Base-by-base conservation (phyloP, 805 yeast species). In the Danielozyma ontarioensis region DNA sequence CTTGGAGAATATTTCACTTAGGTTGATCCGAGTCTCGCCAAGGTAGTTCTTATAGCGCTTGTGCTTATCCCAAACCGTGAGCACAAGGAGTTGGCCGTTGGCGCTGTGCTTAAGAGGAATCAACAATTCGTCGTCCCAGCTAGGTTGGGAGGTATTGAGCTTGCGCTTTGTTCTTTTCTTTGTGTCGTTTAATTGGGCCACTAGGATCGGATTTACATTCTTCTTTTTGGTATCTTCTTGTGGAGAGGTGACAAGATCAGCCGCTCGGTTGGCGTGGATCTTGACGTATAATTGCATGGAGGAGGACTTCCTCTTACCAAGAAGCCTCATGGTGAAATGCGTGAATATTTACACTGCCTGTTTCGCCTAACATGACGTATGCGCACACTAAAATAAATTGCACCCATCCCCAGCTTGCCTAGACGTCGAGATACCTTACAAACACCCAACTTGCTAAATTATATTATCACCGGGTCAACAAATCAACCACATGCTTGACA, bases 401-500 rank as follows among this genome's bases (percentile, higher is more conserved):
- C n/a, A n/a, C n/a, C n/a, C n/a, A n/a, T n/a, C n/a, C n/a, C n/a
- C n/a, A n/a, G n/a, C n/a, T n/a, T n/a, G n/a, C n/a, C n/a, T n/a
- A n/a, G n/a, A n/a, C n/a, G n/a, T n/a, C n/a, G n/a, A n/a, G n/a
- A n/a, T n/a, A n/a, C n/a, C n/a, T n/a, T n/a, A n/a, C n/a, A n/a
- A n/a, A n/a, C n/a, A n/a, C n/a, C n/a, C n/a, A n/a, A n/a, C n/a
- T n/a, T n/a, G n/a, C n/a, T n/a, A n/a, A 19, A 19, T 19, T 19
- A 6, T 19, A 6, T 10, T 19, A 19, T 34, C 55, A 83, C 21
- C 78, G 68, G 80, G 87, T 79, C 45, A 90, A 67, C 69, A 83
- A 78, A 40, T 80, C 78, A 13, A 93, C 97, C 0, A 96, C 96
- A 83, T 95, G 82, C 37, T 82, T 87, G 7, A 90, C 95, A 52